Evolutionary conservation across 2,329 filamentous ascomycete species (phyloP), one percentile per base, ranked within the genome.

Genomic region (Trichoderma atrobrunneum): DNA sequence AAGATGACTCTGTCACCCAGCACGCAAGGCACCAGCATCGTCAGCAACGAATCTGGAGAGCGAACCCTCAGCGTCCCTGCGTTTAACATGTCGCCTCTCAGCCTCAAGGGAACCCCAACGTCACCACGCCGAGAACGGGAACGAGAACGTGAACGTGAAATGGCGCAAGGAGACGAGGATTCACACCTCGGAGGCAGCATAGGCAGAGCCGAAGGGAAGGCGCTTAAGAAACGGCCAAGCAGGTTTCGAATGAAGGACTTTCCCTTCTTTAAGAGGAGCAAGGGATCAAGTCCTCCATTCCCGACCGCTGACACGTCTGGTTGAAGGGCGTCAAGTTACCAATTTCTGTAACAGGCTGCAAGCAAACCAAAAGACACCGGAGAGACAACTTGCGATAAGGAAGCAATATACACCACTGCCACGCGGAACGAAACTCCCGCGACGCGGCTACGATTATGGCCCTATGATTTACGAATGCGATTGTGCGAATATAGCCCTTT

Each of bases 1-100:
- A 90, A 89, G 80, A 87, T 90, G 86, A 88, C 89, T 4, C 81
- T 90, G 43, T 91, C 89, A 28, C 89, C 89, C 3, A 91, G 89
- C 78, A 91, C 89, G 3, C 85, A 89, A 77, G 89, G 89, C 51
- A 91, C 89, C 21, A 91, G 89, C 79, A 88, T 91, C 74, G 86
- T 89, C 75, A 91, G 89, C 79, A 85, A 85, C 70, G 87, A 89
- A 57, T 89, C 88, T 8, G 77, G 85, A 69, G 88, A 89, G 61
- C 84, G 84, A 21, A 83, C 84, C 4, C 78, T 80, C 48, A 85
- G 84, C 74, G 80, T 86, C 24, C 84, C 84, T 0, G 79, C 77
- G 12, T 75, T 80, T 72, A 82, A 82, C 26, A 78, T 84, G 30
- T 82, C 83, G 3, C 81, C 81, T 4, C 80, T 83, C 7, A 79